Base-by-base conservation (phyloP, 352 stramenopile species). In the Pythium sukuiense region DNA sequence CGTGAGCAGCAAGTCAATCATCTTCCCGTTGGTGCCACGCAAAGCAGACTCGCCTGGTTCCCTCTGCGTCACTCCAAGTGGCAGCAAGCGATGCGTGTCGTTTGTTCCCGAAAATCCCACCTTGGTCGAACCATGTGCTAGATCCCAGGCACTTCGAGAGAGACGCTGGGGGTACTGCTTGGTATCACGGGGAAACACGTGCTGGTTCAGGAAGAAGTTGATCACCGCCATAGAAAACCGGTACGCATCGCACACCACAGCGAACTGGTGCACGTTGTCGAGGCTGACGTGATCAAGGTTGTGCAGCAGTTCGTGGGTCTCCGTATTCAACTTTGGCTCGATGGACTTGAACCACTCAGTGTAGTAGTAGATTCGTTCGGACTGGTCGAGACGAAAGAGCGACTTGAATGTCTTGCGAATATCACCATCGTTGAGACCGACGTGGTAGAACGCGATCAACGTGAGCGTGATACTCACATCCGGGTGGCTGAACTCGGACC, bases 81-180 rank as follows among this genome's bases (percentile, higher is more conserved):
- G 90, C 2, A 97, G 71, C 56, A 97, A 53, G 0, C 73, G 73
- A 14, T 96, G 86, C 32, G 91, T 97, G 63, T 97, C 90, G 63
- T 97, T 97, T 13, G 90, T 98, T 0, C 89, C 92, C 0, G 88
- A 97, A 59, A 97, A 97, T 1, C 90, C 90, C n/a, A 96, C 75
- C n/a, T 80, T 81, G 0, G 65, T 72, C 1, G 72, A 55, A 2
- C 88, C 88, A 16, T 80, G 63, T 14, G 81, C 87, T 30, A 97
- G 60, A 69, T 97, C 81, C 89, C 90, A 98, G 14, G 90, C 74
- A 14, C 76, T 97, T 56, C 85, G 70, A 8, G 76, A 81, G 1
- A 97, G 65, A 0, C 87, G 76, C 4, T 85, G 56, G 18, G 82
- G 80, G 60, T 88, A 97, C 62, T 96, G 88, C 11, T 84, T 70